phyloP scores from a whole-genome alignment of 208 protist species.

The Naegleria gruberi region DNA sequence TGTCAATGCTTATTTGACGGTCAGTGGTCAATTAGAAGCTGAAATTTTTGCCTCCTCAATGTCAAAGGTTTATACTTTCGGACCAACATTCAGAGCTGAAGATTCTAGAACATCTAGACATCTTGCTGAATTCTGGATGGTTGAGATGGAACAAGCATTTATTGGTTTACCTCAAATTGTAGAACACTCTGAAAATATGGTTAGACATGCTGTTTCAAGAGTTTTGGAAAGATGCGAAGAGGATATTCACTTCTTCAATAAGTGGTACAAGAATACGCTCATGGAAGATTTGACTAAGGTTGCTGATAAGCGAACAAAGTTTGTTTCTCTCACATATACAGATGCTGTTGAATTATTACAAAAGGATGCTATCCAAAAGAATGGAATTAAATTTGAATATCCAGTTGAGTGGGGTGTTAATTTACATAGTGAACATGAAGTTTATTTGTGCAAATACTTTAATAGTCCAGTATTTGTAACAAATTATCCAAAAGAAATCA shows the following conservation, averaged over 20 bases:
- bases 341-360: slow-evolving; percentile 90
- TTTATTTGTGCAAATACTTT: slow-evolving; percentile 86
- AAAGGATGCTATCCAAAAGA: background rate
- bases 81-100: slow-evolving; percentile 95
- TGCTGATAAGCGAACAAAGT: slow-evolving; percentile 50
- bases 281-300: background rate
- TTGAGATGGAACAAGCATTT: slow-evolving; percentile 93
- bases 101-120: slow-evolving; percentile 93
- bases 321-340: slow-evolving; percentile 81
- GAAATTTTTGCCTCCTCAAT: slow-evolving; percentile 89
- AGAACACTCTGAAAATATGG: slow-evolving; percentile 81
- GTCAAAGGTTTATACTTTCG: slow-evolving; percentile 89
- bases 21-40: slow-evolving; percentile 98
- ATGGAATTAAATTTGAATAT: slow-evolving; percentile 10
- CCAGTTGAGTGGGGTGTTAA: slow-evolving; percentile 88
- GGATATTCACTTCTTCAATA: slow-evolving; percentile 56
- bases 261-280: slow-evolving; percentile 49
- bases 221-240: slow-evolving; percentile 23
- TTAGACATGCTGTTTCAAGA: slow-evolving; percentile 33
- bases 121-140: slow-evolving; percentile 93
- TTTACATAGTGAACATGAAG: slow-evolving; percentile 94
- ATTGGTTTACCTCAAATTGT: slow-evolving; percentile 92
- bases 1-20: slow-evolving; percentile 87
- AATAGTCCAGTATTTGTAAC: slow-evolving; percentile 91
- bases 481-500: slow-evolving; percentile 92